A percentile compares a stretch with the other conserved stretches of the same genome.
Conservation (phyloP, 257 asterid species). For the Penstemon davidsonii region DNA sequence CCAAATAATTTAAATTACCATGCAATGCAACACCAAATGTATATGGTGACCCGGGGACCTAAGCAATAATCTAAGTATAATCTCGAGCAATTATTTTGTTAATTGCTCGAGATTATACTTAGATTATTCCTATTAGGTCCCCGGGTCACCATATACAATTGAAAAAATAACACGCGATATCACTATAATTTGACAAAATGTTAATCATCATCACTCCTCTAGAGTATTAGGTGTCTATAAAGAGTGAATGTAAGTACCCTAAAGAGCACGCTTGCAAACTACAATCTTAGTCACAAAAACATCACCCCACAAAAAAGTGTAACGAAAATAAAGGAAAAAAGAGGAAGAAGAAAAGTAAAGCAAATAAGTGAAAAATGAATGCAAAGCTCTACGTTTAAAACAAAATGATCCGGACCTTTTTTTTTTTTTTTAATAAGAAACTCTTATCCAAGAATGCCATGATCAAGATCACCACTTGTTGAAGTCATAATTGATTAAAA, state of each 20-base stretch:
- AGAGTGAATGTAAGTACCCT: neutral
- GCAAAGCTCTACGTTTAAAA: neutral
- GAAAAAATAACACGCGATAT: too few species aligned
- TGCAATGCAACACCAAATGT: neutral
- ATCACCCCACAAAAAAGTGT: neutral
- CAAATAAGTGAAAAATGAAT: neutral
- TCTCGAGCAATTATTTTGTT: neutral
- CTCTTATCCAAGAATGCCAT: neutral
- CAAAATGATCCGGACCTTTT: too few species aligned
- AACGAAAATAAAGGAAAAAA: neutral
- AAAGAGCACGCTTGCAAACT: too few species aligned
- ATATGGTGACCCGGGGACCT: too few species aligned
- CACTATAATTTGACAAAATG: neutral
- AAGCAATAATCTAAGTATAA: neutral
- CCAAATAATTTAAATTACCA: neutral
- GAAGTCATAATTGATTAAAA: too few species aligned
- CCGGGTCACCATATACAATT: too few species aligned
- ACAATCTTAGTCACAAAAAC: too few species aligned
- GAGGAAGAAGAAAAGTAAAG: neutral
- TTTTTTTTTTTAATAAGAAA: slow-evolving; percentile 1
- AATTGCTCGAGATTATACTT: neutral
- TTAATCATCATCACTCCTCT: neutral
- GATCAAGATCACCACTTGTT: too few species aligned
- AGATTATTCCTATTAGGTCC: too few species aligned
- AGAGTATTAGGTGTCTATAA: neutral